Base-by-base conservation (phyloP, 352 stramenopile species). In the Saprolegnia parasitica region DNA sequence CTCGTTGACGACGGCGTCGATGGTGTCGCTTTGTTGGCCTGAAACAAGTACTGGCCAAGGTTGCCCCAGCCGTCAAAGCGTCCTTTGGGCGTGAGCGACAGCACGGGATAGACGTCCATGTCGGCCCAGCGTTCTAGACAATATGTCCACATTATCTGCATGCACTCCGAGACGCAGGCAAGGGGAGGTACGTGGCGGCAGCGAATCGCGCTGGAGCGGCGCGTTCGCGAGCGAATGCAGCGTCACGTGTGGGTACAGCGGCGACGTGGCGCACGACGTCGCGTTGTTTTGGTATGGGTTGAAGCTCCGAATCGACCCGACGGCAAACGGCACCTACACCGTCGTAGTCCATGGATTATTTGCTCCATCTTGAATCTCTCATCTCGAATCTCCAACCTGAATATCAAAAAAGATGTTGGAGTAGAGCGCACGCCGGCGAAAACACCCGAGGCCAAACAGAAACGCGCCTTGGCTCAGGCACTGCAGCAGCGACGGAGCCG, bases 321-420 rank as follows among this genome's bases (percentile, higher is more conserved):
- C 88, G 32, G 84, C 86, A 74, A 89, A 94, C n/a, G 86, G 83
- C 35, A 91, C 66, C 66, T 72, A 67, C 24, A 20, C 29, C 47
- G 35, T 24, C n/a, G n/a, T n/a, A n/a, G n/a, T n/a, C n/a, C n/a
- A n/a, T n/a, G n/a, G n/a, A n/a, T n/a, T n/a, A n/a, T n/a, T n/a
- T n/a, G n/a, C 20, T 40, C n/a, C 4, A 24, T 60, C 35, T 3
- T n/a, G 4, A 21, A 47, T 3, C 4, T n/a, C 29, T 16, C 40
- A 13, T n/a, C n/a, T n/a, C n/a, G n/a, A 64, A 23, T 15, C 39
- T 1, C 32, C 50, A 54, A 72, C 86, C 50, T 91, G 81, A 49
- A 92, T 67, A 58, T 94, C 86, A 55, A 86, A 89, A 71, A 91
- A 94, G 26, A 94, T 77, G 40, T 83, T 94, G 11, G 83, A 78